These are phyloP conservation scores for Neospora caninum DNA, from an alignment of 169 alveolate genomes.

Conservation along the genomic window DNA sequence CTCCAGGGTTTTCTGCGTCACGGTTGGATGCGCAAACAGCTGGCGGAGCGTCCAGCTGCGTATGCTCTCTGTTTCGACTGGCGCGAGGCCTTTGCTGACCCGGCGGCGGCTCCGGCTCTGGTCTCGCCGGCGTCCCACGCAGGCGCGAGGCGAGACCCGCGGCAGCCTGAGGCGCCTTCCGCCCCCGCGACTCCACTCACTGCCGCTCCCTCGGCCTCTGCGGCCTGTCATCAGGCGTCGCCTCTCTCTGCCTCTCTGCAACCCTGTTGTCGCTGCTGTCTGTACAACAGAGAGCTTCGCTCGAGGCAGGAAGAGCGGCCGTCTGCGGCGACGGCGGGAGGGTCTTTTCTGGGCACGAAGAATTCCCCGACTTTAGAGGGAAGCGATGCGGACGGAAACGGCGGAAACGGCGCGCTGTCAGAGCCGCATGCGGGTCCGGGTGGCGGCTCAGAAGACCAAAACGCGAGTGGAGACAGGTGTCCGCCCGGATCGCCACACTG, in stretches of 20 bases:
- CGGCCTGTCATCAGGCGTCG: constrained; percentile 42
- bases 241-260: background rate
- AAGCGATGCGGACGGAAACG: background rate
- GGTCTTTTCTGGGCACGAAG: background rate
- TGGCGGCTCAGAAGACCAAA: background rate
- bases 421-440: background rate
- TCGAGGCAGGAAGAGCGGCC: background rate
- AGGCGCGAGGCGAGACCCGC: constrained; percentile 7
- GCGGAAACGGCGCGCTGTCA: background rate
- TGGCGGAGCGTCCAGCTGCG: constrained; percentile 59
- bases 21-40: constrained; percentile 64
- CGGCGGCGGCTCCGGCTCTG: background rate
- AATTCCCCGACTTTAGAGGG: background rate
- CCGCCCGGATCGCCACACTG: background rate
- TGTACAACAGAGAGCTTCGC: background rate
- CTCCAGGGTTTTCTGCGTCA: constrained; percentile 66
- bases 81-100: constrained; percentile 47
- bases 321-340: background rate
- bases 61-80: constrained; percentile 64
- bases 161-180: background rate
- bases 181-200: background rate
- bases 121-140: background rate
- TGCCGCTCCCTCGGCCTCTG: constrained; percentile 12
- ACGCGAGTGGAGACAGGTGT: background rate
- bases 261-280: constrained; percentile 28